These are phyloP conservation scores for Priceomyces castillae DNA, from an alignment of 805 yeast genomes.

Conservation along the genomic window DNA sequence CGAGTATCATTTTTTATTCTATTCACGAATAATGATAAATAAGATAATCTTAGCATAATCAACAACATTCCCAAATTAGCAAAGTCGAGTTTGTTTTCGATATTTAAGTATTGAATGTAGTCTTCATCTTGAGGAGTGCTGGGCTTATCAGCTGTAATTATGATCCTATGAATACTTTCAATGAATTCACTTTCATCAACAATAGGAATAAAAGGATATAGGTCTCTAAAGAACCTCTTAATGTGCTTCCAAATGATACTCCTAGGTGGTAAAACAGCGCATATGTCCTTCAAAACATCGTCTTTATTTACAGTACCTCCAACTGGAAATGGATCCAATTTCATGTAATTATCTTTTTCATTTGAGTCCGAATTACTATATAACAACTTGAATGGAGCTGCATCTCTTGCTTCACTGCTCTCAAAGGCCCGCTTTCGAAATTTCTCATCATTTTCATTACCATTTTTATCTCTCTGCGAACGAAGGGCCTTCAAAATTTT, in stretches of 20 bases:
- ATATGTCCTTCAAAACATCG: neutral
- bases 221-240: conserved; percentile 23
- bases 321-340: conserved; percentile 5
- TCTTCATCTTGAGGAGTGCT: conserved; percentile 22
- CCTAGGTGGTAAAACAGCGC: conserved; percentile 20
- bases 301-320: no score
- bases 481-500: neutral
- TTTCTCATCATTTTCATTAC: neutral
- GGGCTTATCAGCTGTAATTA: conserved; percentile 4
- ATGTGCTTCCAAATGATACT: conserved; percentile 24
- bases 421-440: conserved; percentile 12
- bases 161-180: conserved; percentile 14
- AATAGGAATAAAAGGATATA: conserved; percentile 27
- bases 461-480: neutral
- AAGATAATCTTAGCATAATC: conserved; percentile 25
- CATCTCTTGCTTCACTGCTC: conserved; percentile 10
- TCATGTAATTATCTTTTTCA: conserved; percentile 15
- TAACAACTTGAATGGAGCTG: neutral
- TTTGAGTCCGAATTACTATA: conserved; percentile 7
- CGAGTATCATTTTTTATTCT: no score
- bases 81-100: conserved; percentile 22
- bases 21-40: conserved; percentile 13
- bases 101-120: conserved; percentile 14
- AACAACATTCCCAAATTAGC: conserved; percentile 24
- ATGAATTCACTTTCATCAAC: conserved; percentile 26